Percentiles rank a stretch among this genome's conserved stretches.
phyloP scores from a whole-genome alignment of 306 rosid genomes.

The Cicer yamashitae region DNA sequence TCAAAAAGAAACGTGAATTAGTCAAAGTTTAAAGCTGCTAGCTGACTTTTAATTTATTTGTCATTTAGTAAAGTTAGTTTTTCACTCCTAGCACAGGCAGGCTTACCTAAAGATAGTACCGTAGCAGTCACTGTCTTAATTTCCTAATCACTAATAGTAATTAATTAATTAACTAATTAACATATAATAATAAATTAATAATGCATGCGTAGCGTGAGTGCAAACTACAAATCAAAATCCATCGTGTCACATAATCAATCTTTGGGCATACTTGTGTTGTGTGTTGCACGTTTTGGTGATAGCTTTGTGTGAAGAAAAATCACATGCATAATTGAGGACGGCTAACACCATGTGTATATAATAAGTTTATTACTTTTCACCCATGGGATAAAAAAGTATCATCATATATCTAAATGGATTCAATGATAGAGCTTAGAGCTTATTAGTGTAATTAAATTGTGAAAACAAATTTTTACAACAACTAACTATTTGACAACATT shows the following conservation, averaged over 20 bases:
- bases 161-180: too few species aligned
- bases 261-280: background rate
- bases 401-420: too few species aligned
- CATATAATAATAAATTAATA: background rate
- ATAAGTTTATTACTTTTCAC: too few species aligned
- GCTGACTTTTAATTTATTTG: conserved; percentile 37
- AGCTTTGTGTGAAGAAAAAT: background rate
- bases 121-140: background rate
- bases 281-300: conserved; percentile 48
- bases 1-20: conserved; percentile 25
- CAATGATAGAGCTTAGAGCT: too few species aligned
- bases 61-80: background rate
- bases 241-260: conserved; percentile 1
- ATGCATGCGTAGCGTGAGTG: conserved; percentile 45
- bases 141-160: background rate
- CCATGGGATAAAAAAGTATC: too few species aligned
- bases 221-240: background rate
- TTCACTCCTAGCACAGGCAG: background rate
- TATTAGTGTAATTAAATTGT: too few species aligned
- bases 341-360: too few species aligned
- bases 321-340: background rate
- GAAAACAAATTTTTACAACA: too few species aligned
- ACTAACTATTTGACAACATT: too few species aligned
- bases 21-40: conserved; percentile 33
- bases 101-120: background rate